Percentiles rank a stretch among this genome's conserved stretches.
These are phyloP conservation scores for Talaromyces amestolkiae DNA, from an alignment of 2,329 filamentous ascomycete genomes.

Conservation along the genomic window DNA sequence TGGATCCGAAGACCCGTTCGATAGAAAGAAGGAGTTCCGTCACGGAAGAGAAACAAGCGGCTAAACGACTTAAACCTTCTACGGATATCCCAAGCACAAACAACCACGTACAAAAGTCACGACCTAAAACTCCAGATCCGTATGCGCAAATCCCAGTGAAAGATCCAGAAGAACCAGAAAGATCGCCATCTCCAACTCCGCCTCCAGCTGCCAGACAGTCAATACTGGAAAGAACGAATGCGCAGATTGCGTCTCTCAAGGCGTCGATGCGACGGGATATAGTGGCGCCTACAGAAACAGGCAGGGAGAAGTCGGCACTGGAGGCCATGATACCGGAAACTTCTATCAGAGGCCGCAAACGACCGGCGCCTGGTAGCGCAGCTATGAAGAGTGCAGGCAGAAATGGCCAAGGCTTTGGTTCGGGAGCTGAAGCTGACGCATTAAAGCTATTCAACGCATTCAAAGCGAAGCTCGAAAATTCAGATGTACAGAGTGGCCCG, in stretches of 20 bases:
- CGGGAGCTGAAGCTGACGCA: slow-evolving; percentile 57
- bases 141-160: slow-evolving; percentile 46
- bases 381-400: slow-evolving; percentile 24
- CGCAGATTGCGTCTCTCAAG: slow-evolving; percentile 46
- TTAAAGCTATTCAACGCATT: slow-evolving; percentile 76
- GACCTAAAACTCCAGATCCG: slow-evolving; percentile 41
- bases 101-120: slow-evolving; percentile 30
- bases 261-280: slow-evolving; percentile 49
- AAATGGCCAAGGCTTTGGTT: slow-evolving; percentile 38
- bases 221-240: slow-evolving; percentile 42
- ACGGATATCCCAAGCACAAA: slow-evolving; percentile 29
- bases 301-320: slow-evolving; percentile 46
- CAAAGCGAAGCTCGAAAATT: slow-evolving; percentile 67
- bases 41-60: slow-evolving; percentile 15
- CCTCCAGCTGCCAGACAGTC: slow-evolving; percentile 36
- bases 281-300: slow-evolving; percentile 31
- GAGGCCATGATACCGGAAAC: slow-evolving; percentile 50
- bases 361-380: slow-evolving; percentile 38
- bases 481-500: slow-evolving; percentile 27
- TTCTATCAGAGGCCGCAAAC: slow-evolving; percentile 47
- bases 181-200: slow-evolving; percentile 29
- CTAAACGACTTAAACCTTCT: slow-evolving; percentile 36
- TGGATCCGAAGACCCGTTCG: slow-evolving; percentile 18
- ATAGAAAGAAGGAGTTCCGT: not conserved
- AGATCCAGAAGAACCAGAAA: slow-evolving; percentile 43